Base-by-base conservation (phyloP, 2,329 filamentous ascomycete species). In the Verticillium klebahnii region DNA sequence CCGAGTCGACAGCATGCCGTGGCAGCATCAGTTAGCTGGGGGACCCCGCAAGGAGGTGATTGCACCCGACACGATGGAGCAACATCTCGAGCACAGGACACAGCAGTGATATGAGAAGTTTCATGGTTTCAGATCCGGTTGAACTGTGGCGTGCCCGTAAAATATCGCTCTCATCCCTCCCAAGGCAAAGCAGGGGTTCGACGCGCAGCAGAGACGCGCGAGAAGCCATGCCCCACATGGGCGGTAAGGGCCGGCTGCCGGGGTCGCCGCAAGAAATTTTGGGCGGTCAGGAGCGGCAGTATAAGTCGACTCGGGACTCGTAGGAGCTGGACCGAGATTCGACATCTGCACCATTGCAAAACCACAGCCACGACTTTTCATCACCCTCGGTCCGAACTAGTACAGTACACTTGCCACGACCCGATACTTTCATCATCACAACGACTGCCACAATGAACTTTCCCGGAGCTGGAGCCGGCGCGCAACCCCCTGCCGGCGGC, bases 381-480 rank as follows among this genome's bases (percentile, higher is more conserved):
- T 6, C 17, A 11, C n/a, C 19, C n/a, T 8, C 40, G n/a, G 23
- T 12, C n/a, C n/a, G n/a, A 7, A 19, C 40, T 12, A 32, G 31
- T 6, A 19, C 55, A 25, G 12, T 17, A 17, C 25, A 25, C 3
- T 31, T 25, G n/a, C 9, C 50, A 25, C 19, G 11, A 54, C 3
- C 19, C n/a, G n/a, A 54, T 25, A 9, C 3, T 54, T 8, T 7
- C 50, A 2, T 25, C n/a, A 9, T 12, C 50, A 12, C 23, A 8
- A 54, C 50, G 7, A 12, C 19, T 29, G 9, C 34, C 39, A 59
- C 37, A 6, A 80, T 81, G 78, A 80, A 72, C 64, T 74, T 78
- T 50, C 75, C 75, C 17, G 71, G 73, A 64, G 68, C 66, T n/a
- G 67, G 62, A 67, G 65, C 61, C 19, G 45, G 45, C 45, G 45